Evolutionary conservation across 148 eudicot genomes (phyloP).

Genomic region (Fagopyrum esculentum): DNA sequence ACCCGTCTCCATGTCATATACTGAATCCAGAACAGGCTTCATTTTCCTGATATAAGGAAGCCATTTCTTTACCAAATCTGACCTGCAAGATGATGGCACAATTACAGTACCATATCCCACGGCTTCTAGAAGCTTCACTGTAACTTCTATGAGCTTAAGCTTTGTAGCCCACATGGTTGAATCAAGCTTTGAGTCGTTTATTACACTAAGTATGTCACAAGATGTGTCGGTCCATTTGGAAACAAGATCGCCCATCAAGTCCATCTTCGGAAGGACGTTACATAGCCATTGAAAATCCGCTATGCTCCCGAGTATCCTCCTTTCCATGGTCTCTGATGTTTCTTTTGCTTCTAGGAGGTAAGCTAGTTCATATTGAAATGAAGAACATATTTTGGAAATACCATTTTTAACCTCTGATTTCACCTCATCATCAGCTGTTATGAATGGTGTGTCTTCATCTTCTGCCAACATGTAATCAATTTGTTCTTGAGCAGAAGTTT

Average conservation of each 20-base stretch:
- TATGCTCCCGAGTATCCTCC: slow-evolving; percentile 31
- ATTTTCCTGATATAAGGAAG: slow-evolving; percentile 67
- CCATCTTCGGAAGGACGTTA: slow-evolving; percentile 58
- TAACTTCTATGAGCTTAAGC: slow-evolving; percentile 55
- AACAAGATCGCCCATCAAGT: slow-evolving; percentile 69
- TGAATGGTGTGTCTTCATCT: slow-evolving; percentile 49
- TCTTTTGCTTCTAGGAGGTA: slow-evolving; percentile 32
- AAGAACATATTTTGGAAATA: slow-evolving; percentile 36
- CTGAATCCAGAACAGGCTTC: slow-evolving; percentile 57
- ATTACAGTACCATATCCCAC: slow-evolving; percentile 84
- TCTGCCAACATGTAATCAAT: slow-evolving; percentile 84
- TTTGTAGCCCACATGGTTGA: slow-evolving; percentile 53
- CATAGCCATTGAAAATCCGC: slow-evolving; percentile 72
- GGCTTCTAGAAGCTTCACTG: slow-evolving; percentile 64
- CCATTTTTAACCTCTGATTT: slow-evolving; percentile 44
- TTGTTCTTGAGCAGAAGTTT: slow-evolving; percentile 84
- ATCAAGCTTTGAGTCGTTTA: slow-evolving; percentile 39
- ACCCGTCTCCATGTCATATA: slow-evolving; percentile 26
- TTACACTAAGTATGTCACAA: slow-evolving; percentile 20
- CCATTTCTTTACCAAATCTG: slow-evolving; percentile 58
- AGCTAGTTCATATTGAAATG: slow-evolving; percentile 39
- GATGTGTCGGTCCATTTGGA: slow-evolving; percentile 58
- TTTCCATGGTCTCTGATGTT: slow-evolving; percentile 28
- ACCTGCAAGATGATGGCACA: slow-evolving; percentile 39
- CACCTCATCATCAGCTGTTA: slow-evolving; percentile 53